phyloP scores from a whole-genome alignment of 2,329 filamentous ascomycete genomes.

The Cytospora paraplurivora region DNA sequence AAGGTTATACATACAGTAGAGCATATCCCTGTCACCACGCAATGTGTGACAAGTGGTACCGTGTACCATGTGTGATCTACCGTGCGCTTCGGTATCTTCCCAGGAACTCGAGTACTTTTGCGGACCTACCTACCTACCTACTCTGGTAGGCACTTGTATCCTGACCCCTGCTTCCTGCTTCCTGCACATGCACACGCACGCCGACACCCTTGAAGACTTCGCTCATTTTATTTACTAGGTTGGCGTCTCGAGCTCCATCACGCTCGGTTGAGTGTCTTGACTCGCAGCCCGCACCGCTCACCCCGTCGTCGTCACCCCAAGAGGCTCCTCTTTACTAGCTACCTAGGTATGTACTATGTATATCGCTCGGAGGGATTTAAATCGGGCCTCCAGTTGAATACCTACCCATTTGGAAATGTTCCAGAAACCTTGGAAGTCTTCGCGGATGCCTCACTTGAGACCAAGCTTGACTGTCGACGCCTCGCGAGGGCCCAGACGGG shows the following conservation, averaged over 20 bases:
- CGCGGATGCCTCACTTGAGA: not conserved
- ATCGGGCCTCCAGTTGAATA: not conserved
- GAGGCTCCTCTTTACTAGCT: not conserved
- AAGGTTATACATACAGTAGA: constrained; percentile 22
- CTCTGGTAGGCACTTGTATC: not conserved
- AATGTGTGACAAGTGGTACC: not conserved
- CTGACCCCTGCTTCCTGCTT: constrained; percentile 11
- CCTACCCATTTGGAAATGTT: not conserved
- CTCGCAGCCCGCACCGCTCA: constrained; percentile 10
- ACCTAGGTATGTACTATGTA: not conserved
- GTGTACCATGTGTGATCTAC: not conserved
- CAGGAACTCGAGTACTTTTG: too few relatives aligned
- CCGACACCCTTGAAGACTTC: not conserved
- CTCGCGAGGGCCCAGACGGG: not conserved
- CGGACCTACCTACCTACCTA: too few relatives aligned
- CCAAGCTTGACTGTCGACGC: not conserved
- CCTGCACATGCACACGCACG: not conserved
- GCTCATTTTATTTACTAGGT: constrained; percentile 9
- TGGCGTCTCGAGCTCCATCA: constrained; percentile 23
- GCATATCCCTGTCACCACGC: not conserved
- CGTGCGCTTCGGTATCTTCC: not conserved
- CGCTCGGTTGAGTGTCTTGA: constrained; percentile 6
- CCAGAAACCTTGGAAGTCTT: not conserved
- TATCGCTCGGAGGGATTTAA: not conserved
- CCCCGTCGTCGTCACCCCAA: not conserved